Conservation (phyloP, 441 rosid genomes). For the Theobroma grandiflorum region DNA sequence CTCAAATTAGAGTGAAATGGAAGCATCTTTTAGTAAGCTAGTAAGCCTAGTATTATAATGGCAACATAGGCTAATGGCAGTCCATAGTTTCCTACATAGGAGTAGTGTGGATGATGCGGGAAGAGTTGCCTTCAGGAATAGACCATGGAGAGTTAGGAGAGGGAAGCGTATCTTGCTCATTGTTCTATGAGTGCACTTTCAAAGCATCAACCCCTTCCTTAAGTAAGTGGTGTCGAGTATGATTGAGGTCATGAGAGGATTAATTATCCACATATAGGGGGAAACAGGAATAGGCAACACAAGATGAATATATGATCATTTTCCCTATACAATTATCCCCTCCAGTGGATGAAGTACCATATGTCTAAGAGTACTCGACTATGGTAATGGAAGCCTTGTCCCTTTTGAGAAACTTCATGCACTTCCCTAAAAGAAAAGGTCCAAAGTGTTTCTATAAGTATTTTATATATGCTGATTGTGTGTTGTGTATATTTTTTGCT, state of each 20-base stretch:
- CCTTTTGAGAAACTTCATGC: background rate
- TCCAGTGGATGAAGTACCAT: background rate
- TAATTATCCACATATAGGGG: background rate
- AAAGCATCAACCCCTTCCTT: background rate
- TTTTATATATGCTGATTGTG: background rate
- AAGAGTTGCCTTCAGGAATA: background rate
- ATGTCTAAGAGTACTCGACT: background rate
- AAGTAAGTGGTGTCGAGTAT: background rate
- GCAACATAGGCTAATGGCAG: background rate
- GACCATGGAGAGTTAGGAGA: background rate
- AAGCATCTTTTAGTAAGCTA: background rate
- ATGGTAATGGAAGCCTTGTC: constrained; percentile 8
- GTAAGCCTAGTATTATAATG: background rate
- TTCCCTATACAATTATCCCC: background rate
- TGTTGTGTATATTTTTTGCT: background rate
- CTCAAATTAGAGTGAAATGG: background rate
- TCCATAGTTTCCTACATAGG: background rate
- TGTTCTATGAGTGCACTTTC: background rate
- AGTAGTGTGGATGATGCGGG: constrained; percentile 11
- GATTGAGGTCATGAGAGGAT: constrained; percentile 14
- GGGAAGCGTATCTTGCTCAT: background rate
- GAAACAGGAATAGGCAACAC: background rate
- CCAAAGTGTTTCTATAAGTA: background rate
- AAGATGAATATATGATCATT: background rate
- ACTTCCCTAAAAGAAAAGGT: background rate